phyloP scores from a whole-genome alignment of 208 protist species.

The Crithidia sp. region DNA sequence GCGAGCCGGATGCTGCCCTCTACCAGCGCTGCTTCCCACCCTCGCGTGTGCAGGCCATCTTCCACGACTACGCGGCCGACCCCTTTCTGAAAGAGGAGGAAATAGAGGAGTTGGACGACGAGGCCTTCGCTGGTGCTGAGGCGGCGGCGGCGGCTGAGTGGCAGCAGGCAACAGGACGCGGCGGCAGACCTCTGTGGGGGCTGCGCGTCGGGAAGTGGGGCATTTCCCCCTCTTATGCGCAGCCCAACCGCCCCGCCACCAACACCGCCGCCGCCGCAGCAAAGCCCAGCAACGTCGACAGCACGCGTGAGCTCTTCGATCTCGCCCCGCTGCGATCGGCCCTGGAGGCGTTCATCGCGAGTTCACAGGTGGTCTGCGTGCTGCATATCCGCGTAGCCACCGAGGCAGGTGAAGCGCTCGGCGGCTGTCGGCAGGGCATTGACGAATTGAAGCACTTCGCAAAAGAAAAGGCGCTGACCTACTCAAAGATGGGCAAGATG shows the following conservation, averaged over 20 bases:
- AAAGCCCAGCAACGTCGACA: not conserved
- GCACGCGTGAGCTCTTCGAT: not conserved
- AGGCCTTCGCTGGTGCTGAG: not conserved
- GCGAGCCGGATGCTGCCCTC: not conserved
- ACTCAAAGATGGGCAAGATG: constrained; percentile 1
- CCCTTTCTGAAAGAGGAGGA: constrained; percentile 15
- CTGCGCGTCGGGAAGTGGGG: constrained; percentile 8
- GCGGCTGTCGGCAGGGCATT: constrained; percentile 17
- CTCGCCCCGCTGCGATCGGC: not conserved
- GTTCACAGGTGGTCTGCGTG: constrained; percentile 21
- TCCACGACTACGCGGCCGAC: constrained; percentile 21
- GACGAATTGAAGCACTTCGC: constrained; percentile 22
- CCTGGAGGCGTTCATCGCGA: constrained; percentile 17
- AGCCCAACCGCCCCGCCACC: not conserved
- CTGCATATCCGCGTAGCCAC: constrained; percentile 9
- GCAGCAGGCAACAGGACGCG: not conserved
- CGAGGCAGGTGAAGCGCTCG: constrained; percentile 2
- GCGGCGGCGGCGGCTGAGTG: constrained; percentile 2
- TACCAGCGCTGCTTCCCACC: constrained; percentile 26
- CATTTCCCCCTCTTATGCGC: not conserved
- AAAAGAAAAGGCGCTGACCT: constrained; percentile 23
- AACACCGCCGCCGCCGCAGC: not conserved
- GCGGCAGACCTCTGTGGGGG: not conserved
- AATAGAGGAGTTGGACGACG: not conserved
- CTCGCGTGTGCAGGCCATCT: constrained; percentile 18